Evolutionary conservation across 768 basidiomycete species (phyloP).

Genomic region (Ramaria sp.): DNA sequence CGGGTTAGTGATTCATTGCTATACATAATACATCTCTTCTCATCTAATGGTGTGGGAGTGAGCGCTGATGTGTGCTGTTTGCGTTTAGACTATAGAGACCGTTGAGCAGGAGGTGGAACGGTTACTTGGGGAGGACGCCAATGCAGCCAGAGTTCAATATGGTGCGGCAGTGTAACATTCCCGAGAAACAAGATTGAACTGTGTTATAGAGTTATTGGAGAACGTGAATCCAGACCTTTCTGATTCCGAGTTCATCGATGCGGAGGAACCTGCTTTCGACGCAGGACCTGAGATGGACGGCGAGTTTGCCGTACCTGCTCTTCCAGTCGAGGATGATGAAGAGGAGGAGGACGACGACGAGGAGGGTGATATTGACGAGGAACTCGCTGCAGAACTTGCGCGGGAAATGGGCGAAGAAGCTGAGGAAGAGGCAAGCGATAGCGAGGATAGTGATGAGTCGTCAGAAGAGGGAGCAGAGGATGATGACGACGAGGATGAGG

Average conservation of each 20-base stretch:
- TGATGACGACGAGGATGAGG: constrained; percentile 77
- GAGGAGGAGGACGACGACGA: constrained; percentile 35
- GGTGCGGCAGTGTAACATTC: constrained; percentile 31
- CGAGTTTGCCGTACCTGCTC: constrained; percentile 16
- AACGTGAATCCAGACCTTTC: constrained; percentile 87
- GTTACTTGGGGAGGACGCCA: constrained; percentile 67
- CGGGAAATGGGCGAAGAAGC: constrained; percentile 60
- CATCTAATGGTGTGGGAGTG: neutral
- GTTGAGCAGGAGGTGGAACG: constrained; percentile 91
- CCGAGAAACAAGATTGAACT: neutral
- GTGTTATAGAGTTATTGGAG: constrained; percentile 62
- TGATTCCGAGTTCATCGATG: constrained; percentile 78
- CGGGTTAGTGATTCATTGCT: constrained; percentile 36
- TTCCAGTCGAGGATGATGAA: constrained; percentile 36
- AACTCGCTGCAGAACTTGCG: constrained; percentile 80
- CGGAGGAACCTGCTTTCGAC: constrained; percentile 43
- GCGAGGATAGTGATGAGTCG: constrained; percentile 51
- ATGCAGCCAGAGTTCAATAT: constrained; percentile 67
- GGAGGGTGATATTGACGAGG: constrained; percentile 81
- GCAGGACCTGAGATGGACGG: constrained; percentile 49
- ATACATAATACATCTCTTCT: neutral
- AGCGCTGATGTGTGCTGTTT: neutral
- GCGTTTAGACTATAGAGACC: constrained; percentile 74
- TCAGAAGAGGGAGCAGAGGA: constrained; percentile 36
- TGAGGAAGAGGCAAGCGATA: constrained; percentile 55